Percentiles rank a stretch among this genome's conserved stretches.
Conservation (phyloP, 2,329 filamentous ascomycete species). For the Botryotinia globosa region DNA sequence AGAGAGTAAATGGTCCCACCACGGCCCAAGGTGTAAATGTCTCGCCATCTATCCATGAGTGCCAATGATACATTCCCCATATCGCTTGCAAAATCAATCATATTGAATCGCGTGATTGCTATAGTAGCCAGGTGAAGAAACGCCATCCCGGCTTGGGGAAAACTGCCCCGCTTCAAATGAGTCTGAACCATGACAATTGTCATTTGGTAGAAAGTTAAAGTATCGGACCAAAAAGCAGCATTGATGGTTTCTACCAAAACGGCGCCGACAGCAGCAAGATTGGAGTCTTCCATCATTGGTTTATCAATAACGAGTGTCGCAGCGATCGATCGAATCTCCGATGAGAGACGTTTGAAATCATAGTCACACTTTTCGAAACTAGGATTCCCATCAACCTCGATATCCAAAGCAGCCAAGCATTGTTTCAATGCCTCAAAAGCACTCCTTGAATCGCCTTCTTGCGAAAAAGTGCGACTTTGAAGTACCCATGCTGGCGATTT, state of each 20-base stretch:
- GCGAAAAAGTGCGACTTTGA: slow-evolving; percentile 73
- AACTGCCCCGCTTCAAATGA: slow-evolving; percentile 61
- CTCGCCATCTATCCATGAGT: slow-evolving; percentile 60
- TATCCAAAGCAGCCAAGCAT: slow-evolving; percentile 67
- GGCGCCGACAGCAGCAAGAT: slow-evolving; percentile 62
- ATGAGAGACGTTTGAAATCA: slow-evolving; percentile 64
- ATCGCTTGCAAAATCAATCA: slow-evolving; percentile 65
- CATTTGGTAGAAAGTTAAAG: slow-evolving; percentile 69
- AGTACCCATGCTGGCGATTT: slow-evolving; percentile 83
- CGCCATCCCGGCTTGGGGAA: slow-evolving; percentile 66
- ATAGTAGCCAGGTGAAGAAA: slow-evolving; percentile 69
- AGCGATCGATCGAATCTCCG: slow-evolving; percentile 58
- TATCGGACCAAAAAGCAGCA: slow-evolving; percentile 71
- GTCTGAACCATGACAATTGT: slow-evolving; percentile 64
- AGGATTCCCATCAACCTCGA: slow-evolving; percentile 62
- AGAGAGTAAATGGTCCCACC: slow-evolving; percentile 67
- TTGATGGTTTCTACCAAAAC: slow-evolving; percentile 68
- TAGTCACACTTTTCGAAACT: slow-evolving; percentile 75
- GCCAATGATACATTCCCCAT: slow-evolving; percentile 61
- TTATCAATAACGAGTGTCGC: slow-evolving; percentile 46
- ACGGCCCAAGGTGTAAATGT: slow-evolving; percentile 64
- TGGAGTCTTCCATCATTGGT: slow-evolving; percentile 48
- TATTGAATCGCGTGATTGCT: slow-evolving; percentile 66
- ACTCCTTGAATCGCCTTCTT: slow-evolving; percentile 66
- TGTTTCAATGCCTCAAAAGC: slow-evolving; percentile 69